phyloP scores from a whole-genome alignment of 2,329 filamentous ascomycete species.

The Rasamsonia emersonii region DNA sequence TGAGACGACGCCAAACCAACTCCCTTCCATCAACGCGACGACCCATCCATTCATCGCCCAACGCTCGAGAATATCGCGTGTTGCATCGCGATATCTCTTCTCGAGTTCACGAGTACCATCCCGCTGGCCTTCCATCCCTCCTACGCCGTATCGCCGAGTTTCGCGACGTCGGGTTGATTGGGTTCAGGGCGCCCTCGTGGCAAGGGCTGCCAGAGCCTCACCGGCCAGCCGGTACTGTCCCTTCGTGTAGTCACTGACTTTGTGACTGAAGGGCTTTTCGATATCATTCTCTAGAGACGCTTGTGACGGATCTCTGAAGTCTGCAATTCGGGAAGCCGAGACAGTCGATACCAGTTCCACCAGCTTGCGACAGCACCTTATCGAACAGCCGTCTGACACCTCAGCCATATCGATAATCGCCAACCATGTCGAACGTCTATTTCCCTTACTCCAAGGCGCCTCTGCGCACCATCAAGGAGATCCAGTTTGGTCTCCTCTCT shows the following conservation, averaged over 20 bases:
- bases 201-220: slow-evolving; percentile 41
- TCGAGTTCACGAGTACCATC: slow-evolving; percentile 17
- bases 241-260: slow-evolving; percentile 22
- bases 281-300: not conserved
- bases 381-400: not conserved
- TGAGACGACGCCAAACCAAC: slow-evolving; percentile 33
- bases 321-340: too few relatives aligned
- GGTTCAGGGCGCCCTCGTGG: slow-evolving; percentile 39
- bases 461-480: slow-evolving; percentile 95
- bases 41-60: slow-evolving; percentile 22
- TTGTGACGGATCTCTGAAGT: slow-evolving; percentile 3
- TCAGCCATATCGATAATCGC: slow-evolving; percentile 2
- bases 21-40: slow-evolving; percentile 33
- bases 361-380: not conserved
- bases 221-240: slow-evolving; percentile 30
- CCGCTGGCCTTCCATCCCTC: slow-evolving; percentile 19
- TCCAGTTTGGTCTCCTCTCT: slow-evolving; percentile 95
- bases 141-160: slow-evolving; percentile 18
- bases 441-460: slow-evolving; percentile 90
- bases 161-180: slow-evolving; percentile 28
- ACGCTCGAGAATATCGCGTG: slow-evolving; percentile 32
- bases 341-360: not conserved
- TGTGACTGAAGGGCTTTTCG: slow-evolving; percentile 1
- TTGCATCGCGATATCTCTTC: slow-evolving; percentile 33
- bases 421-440: slow-evolving; percentile 81